Evolutionary conservation across 2,329 filamentous ascomycete species (phyloP), one percentile per base, ranked within the genome.

Genomic region (Calycina herbarum): DNA sequence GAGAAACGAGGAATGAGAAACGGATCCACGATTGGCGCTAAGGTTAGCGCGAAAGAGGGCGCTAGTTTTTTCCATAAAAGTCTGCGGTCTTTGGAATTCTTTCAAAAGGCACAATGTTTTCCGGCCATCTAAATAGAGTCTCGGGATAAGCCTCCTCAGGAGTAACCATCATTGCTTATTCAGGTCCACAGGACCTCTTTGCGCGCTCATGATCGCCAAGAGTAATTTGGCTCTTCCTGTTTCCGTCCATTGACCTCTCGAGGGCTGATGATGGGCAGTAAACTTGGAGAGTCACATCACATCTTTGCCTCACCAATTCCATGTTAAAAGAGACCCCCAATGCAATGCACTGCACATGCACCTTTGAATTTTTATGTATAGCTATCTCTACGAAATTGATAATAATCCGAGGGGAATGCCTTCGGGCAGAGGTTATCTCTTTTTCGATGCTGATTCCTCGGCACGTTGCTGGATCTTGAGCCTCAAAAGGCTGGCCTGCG

Each of bases 141-240:
- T 96, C 94, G 94, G 91, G 91, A 88, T 88, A 91, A 88, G 91
- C 87, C 79, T 77, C 75, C 24, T 72, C 70, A 66, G 72, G 73
- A 76, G 75, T 77, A 73, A 69, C 77, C 78, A 76, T 94, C 92
- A 92, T 86, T 98, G 86, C 91, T 93, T 93, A 88, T 91, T 92
- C 91, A 96, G 92, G 86, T 89, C 86, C 88, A 84, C 79, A 79
- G 83, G 89, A 83, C 85, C 91, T 94, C 90, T 70, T 82, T 83
- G 92, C 94, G 94, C 92, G 95, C 95, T 99, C 93, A 94, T 89
- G 92, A 93, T 91, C 85, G 91, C 91, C 94, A 90, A 92, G 96
- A 92, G 91, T 78, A 83, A 86, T 83, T 79, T 80, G 82, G 84
- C 88, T 86, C 87, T 90, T 86, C 86, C 86, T 89, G 82, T 85